phyloP scores from a whole-genome alignment of 148 eudicot genomes.

The Chenopodium formosanum region DNA sequence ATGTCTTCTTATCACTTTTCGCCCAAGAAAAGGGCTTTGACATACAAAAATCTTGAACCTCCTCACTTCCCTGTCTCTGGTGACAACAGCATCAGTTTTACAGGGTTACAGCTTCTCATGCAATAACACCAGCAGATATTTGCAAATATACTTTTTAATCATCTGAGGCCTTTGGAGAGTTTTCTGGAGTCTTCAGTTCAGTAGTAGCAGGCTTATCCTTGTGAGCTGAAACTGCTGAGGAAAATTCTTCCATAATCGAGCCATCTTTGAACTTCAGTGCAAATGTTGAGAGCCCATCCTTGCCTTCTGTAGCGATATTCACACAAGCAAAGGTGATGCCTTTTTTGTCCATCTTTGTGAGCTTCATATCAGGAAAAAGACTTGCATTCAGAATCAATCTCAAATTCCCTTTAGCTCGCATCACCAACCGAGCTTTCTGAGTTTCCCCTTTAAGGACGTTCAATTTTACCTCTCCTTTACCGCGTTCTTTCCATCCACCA shows the following conservation, averaged over 20 bases:
- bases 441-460: slow-evolving; percentile 56
- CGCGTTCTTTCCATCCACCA: slow-evolving; percentile 96
- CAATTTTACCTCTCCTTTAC: slow-evolving; percentile 89
- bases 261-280: slow-evolving; percentile 89
- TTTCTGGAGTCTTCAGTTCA: slow-evolving; percentile 63
- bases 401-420: slow-evolving; percentile 84
- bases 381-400: slow-evolving; percentile 85
- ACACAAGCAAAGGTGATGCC: slow-evolving; percentile 91
- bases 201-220: slow-evolving; percentile 38
- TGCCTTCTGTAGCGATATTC: slow-evolving; percentile 69
- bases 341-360: slow-evolving; percentile 89
- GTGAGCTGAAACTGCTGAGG: slow-evolving; percentile 53
- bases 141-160: slow-evolving; percentile 19
- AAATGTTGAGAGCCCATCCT: slow-evolving; percentile 68
- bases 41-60: slow-evolving; percentile 4
- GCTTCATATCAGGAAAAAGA: slow-evolving; percentile 86
- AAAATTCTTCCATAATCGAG: slow-evolving; percentile 67
- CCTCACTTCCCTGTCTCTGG: not conserved
- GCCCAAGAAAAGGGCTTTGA: not conserved
- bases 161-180: slow-evolving; percentile 71
- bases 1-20: slow-evolving; percentile 2
- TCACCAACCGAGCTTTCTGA: slow-evolving; percentile 75
- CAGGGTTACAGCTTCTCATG: slow-evolving; percentile 3
- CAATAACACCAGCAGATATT: slow-evolving; percentile 4
- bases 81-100: slow-evolving; percentile 9